Conservation (phyloP, 1,284 basidiomycete species). For the Rhodotorula sp. region DNA sequence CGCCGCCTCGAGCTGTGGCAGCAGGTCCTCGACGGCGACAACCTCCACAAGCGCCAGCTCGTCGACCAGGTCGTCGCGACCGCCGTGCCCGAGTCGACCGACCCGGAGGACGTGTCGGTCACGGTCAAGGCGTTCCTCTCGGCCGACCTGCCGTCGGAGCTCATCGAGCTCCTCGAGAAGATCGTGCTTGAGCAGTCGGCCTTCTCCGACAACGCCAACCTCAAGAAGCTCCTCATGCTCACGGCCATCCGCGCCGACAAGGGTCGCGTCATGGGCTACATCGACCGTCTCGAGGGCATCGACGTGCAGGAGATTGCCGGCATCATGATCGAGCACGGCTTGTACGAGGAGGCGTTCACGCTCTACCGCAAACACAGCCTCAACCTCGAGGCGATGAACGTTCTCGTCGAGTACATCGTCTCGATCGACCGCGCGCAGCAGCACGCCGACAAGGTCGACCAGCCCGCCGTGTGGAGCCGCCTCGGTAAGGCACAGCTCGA, state of each 20-base stretch:
- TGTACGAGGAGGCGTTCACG: constrained; percentile 95
- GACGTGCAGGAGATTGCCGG: constrained; percentile 92
- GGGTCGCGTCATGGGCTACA: constrained; percentile 97
- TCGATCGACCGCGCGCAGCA: constrained; percentile 95
- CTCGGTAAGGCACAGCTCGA: constrained; percentile 99
- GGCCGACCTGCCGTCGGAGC: constrained; percentile 93
- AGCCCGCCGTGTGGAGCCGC: constrained; percentile 94
- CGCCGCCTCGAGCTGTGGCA: constrained; percentile 95
- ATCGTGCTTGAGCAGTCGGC: constrained; percentile 96
- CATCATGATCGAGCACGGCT: constrained; percentile 93
- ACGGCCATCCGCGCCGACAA: constrained; percentile 98
- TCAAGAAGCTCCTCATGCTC: constrained; percentile 91
- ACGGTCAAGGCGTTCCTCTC: constrained; percentile 99
- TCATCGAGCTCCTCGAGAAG: constrained; percentile 98
- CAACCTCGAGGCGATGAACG: constrained; percentile 92
- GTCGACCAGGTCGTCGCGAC: constrained; percentile 96
- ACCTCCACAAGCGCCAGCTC: constrained; percentile 87
- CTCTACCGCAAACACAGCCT: constrained; percentile 95
- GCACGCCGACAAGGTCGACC: constrained; percentile 95
- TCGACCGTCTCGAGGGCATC: constrained; percentile 95
- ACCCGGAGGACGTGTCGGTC: constrained; percentile 96
- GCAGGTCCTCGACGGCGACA: constrained; percentile 87
- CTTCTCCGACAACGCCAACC: constrained; percentile 94
- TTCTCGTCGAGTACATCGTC: constrained; percentile 96
- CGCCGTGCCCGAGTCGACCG: constrained; percentile 94